Base-by-base conservation (phyloP, 192 early-diverging fungal species). In the Pilaira anomala region DNA sequence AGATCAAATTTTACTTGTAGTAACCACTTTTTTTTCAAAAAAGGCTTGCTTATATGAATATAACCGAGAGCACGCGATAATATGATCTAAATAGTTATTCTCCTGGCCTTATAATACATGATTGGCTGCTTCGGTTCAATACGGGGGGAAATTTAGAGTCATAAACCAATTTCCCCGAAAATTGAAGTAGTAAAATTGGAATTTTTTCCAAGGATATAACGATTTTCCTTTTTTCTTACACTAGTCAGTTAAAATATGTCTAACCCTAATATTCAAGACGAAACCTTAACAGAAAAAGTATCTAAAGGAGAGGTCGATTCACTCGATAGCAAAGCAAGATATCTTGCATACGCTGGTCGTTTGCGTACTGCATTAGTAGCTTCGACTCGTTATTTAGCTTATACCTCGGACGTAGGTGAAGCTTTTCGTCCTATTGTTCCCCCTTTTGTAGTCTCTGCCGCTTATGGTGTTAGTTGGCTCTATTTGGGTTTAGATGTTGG, bases 351-450 rank as follows among this genome's bases (percentile, higher is more conserved):
- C 50, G 72, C 70, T 44, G 77, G 68, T 50, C 80, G 82, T 49
- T 70, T 82, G 29, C 71, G 69, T 46, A 75, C 66, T 6, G 70
- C 77, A 36, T 57, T 81, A 28, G 26, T 62, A 25, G 75, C 80
- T 19, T 75, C 78, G 1, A 67, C 76, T 14, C 80, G 82, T 24
- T 81, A 81, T 36, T 65, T 82, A 16, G 87, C 87, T 21, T 89
- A 86, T 69, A 85, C 84, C n/a, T 83, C 80, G 28, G 85, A 88
- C 63, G 78, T 89, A 24, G 87, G 87, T 30, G 87, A 89, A 60
- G 85, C 85, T 1, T 84, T 89, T 60, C 74, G 87, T 13, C 87
- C 87, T 48, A 73, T 89, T 28, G 83, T 84, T 8, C 40, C 63
- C n/a, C 75, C 67, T 9, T 2, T 62, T 11, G 46, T 89, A 21